These are phyloP conservation scores for Gracilaria gracilis DNA, from an alignment of 23 red algal genomes.

Conservation along the genomic window DNA sequence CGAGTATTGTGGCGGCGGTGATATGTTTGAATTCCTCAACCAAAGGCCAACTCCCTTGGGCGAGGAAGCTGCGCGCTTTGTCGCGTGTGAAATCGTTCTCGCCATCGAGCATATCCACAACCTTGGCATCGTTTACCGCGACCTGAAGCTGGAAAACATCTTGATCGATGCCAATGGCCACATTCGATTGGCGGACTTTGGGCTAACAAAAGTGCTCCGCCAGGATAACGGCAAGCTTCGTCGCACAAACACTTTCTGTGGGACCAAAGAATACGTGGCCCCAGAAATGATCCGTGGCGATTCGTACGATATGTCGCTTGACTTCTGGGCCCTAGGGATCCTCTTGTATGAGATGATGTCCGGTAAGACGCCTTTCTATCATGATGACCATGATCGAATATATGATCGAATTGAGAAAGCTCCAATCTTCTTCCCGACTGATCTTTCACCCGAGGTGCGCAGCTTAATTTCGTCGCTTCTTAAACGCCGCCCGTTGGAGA, in stretches of 20 bases:
- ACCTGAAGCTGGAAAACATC: constrained; percentile 90
- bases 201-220: constrained; percentile 71
- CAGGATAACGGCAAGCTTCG: constrained; percentile 28
- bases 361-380: constrained; percentile 85
- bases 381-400: constrained; percentile 74
- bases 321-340: constrained; percentile 89
- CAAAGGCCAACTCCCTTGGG: constrained; percentile 44
- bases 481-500: constrained; percentile 58
- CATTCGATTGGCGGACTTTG: constrained; percentile 86
- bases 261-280: constrained; percentile 82
- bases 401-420: constrained; percentile 84
- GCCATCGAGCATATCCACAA: constrained; percentile 95
- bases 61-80: constrained; percentile 62
- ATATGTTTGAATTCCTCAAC: constrained; percentile 84
- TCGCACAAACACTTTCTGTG: constrained; percentile 88
- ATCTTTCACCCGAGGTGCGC: constrained; percentile 61
- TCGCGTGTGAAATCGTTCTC: constrained; percentile 83
- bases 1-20: constrained; percentile 89
- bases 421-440: constrained; percentile 72
- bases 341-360: constrained; percentile 84
- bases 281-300: constrained; percentile 86
- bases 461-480: constrained; percentile 68
- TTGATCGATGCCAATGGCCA: constrained; percentile 79
- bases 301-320: constrained; percentile 81
- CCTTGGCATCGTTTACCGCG: constrained; percentile 89